A percentile compares a stretch with the other conserved stretches of the same genome.
These are phyloP conservation scores for Arthrinium phaeospermum DNA, from an alignment of 2,329 filamentous ascomycete genomes.

Conservation along the genomic window DNA sequence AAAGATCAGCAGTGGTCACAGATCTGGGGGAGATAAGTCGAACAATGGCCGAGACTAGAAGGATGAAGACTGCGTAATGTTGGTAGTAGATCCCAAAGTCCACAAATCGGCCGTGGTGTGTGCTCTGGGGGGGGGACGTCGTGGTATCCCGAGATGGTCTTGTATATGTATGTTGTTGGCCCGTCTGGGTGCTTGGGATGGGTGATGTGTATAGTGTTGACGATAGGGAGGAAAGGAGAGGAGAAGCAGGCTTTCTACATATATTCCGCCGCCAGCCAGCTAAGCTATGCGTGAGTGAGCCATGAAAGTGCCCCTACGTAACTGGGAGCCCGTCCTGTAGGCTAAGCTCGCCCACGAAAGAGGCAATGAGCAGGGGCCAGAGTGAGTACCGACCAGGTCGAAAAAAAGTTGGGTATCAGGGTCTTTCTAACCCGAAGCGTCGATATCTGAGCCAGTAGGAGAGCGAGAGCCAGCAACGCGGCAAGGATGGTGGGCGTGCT, in stretches of 20 bases:
- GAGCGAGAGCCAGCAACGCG: slow-evolving; percentile 13
- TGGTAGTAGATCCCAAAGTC: slow-evolving; percentile 17
- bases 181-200: background rate
- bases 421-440: slow-evolving; percentile 19
- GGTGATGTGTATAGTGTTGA: slow-evolving; percentile 12
- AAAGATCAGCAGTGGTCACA: slow-evolving; percentile 42
- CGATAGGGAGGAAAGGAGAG: slow-evolving; percentile 8
- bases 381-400: slow-evolving; percentile 17
- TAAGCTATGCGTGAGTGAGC: background rate
- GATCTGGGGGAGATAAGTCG: slow-evolving; percentile 27
- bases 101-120: slow-evolving; percentile 15
- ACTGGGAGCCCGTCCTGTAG: slow-evolving; percentile 15
- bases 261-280: slow-evolving; percentile 10
- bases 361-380: slow-evolving; percentile 3
- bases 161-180: slow-evolving; percentile 2
- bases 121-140: background rate
- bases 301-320: slow-evolving; percentile 14
- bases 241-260: slow-evolving; percentile 17
- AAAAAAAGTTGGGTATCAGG: slow-evolving; percentile 17
- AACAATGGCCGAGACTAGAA: slow-evolving; percentile 22
- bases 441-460: slow-evolving; percentile 15
- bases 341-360: slow-evolving; percentile 13
- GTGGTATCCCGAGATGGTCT: background rate
- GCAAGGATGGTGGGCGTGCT: slow-evolving; percentile 11
- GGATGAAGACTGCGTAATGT: slow-evolving; percentile 22